Percentiles rank a stretch among this genome's conserved stretches.
phyloP scores from a whole-genome alignment of 2,329 filamentous ascomycete species.

The Geosmithia putterillii region DNA sequence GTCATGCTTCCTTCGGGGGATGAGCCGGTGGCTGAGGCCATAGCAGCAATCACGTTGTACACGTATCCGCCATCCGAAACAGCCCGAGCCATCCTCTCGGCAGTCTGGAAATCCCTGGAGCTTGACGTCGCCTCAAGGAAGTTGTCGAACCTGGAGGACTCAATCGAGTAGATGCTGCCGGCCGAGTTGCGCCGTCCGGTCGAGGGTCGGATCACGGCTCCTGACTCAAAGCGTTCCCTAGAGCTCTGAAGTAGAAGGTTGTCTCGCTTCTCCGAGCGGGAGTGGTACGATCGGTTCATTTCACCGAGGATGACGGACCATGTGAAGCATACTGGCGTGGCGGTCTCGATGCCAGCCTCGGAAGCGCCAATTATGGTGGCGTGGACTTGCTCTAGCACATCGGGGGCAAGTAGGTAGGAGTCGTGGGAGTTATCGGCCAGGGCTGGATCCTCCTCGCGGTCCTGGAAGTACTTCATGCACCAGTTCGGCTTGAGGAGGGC shows the following conservation, averaged over 20 bases:
- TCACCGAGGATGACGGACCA: constrained; percentile 69
- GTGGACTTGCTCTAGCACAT: constrained; percentile 62
- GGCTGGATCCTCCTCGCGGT: constrained; percentile 22
- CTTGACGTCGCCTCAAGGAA: constrained; percentile 39
- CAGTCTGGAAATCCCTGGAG: constrained; percentile 37
- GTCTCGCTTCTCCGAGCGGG: constrained; percentile 48
- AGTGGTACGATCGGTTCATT: constrained; percentile 52
- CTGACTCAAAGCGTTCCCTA: constrained; percentile 41
- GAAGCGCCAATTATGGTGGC: constrained; percentile 53
- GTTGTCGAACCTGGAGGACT: constrained; percentile 45
- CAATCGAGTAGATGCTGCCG: constrained; percentile 50
- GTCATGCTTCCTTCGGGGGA: constrained; percentile 34
- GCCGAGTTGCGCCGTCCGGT: constrained; percentile 38
- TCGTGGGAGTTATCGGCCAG: constrained; percentile 24
- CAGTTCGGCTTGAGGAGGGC: constrained; percentile 55
- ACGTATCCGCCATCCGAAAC: constrained; percentile 38
- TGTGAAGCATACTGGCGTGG: constrained; percentile 63
- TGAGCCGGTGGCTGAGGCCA: constrained; percentile 34
- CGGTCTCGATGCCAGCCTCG: constrained; percentile 42
- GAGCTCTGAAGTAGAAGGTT: constrained; percentile 45
- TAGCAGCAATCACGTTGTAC: constrained; percentile 39
- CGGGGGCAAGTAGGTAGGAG: constrained; percentile 57
- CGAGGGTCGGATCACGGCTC: constrained; percentile 25
- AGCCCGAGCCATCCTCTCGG: constrained; percentile 34
- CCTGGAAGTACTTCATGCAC: constrained; percentile 31